Evolutionary conservation across 106 monocot genomes (phyloP).

Genomic region (Narthecium ossifragum): DNA sequence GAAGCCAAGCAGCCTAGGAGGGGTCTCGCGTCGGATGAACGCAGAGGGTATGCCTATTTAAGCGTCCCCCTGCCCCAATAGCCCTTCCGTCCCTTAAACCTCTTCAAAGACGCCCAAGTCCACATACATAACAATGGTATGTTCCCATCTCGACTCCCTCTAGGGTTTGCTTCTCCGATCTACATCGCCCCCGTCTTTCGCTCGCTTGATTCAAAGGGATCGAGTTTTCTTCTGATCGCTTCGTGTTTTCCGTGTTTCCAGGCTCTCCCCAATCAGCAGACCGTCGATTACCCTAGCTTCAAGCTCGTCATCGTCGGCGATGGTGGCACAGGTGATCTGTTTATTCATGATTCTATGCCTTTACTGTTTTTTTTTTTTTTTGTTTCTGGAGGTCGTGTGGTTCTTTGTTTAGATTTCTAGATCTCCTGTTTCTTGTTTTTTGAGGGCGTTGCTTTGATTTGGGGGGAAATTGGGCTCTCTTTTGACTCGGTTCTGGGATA

Average conservation of each 20-base stretch:
- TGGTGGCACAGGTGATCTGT: constrained; percentile 25
- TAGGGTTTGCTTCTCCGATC: neutral
- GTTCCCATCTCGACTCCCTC: neutral
- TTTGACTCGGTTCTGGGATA: too few relatives aligned
- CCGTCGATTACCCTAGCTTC: constrained; percentile 31
- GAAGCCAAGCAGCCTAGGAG: neutral
- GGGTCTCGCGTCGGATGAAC: neutral
- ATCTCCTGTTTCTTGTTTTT: too few relatives aligned
- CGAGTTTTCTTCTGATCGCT: too few relatives aligned
- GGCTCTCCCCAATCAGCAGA: constrained; percentile 34
- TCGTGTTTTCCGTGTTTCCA: constrained; percentile 2
- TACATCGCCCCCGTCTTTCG: neutral
- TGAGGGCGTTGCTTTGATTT: too few relatives aligned
- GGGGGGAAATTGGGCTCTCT: too few relatives aligned
- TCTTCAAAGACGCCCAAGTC: neutral
- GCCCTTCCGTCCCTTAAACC: neutral
- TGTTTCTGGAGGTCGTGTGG: too few relatives aligned
- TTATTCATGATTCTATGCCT: neutral
- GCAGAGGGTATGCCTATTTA: neutral
- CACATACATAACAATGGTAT: neutral
- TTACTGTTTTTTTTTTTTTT: too few relatives aligned
- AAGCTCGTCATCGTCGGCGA: constrained; percentile 37
- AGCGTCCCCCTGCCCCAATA: neutral
- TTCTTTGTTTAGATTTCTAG: too few relatives aligned
- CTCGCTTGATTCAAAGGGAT: neutral